Percentiles rank a stretch among this genome's conserved stretches.
These are phyloP conservation scores for Microdochium trichocladiopsis DNA, from an alignment of 2,329 filamentous ascomycete species.

Conservation along the genomic window DNA sequence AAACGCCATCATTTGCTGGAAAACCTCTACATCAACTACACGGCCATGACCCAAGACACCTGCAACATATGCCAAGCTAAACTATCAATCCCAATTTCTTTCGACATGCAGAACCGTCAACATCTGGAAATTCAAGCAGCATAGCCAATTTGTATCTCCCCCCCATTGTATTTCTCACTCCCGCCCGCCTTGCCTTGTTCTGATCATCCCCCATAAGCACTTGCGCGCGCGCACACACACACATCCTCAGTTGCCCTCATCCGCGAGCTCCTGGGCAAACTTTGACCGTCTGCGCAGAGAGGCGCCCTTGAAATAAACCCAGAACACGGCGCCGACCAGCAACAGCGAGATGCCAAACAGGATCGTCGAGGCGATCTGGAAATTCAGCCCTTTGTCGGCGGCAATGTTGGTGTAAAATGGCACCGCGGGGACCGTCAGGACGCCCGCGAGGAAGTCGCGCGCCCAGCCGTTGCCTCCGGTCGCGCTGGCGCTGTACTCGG, in stretches of 20 bases:
- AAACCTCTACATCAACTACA: too few relatives aligned
- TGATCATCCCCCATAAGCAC: too few relatives aligned
- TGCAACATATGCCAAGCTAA: too few relatives aligned
- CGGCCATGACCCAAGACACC: too few relatives aligned
- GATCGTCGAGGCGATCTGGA: conserved; percentile 57
- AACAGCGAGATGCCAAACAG: conserved; percentile 55
- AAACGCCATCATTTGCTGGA: too few relatives aligned
- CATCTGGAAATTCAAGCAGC: too few relatives aligned
- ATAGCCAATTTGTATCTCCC: too few relatives aligned
- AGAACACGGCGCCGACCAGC: conserved; percentile 56
- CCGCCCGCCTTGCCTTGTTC: too few relatives aligned
- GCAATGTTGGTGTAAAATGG: conserved; percentile 57
- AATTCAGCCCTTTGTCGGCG: conserved; percentile 33
- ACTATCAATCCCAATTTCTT: too few relatives aligned
- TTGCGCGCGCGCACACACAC: too few relatives aligned
- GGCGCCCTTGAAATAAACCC: conserved; percentile 61
- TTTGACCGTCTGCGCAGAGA: conserved; percentile 51
- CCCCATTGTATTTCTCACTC: too few relatives aligned
- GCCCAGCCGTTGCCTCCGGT: conserved; percentile 72
- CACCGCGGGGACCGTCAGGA: conserved; percentile 60
- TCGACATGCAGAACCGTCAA: too few relatives aligned
- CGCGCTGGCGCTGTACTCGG: conserved; percentile 62
- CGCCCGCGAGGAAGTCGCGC: conserved; percentile 65
- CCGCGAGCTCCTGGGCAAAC: conserved; percentile 57
- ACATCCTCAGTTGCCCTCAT: conserved; percentile 14